A percentile compares a stretch with the other conserved stretches of the same genome.
These are phyloP conservation scores for Zostera marina DNA, from an alignment of 116 monocot genomes.

Conservation along the genomic window DNA sequence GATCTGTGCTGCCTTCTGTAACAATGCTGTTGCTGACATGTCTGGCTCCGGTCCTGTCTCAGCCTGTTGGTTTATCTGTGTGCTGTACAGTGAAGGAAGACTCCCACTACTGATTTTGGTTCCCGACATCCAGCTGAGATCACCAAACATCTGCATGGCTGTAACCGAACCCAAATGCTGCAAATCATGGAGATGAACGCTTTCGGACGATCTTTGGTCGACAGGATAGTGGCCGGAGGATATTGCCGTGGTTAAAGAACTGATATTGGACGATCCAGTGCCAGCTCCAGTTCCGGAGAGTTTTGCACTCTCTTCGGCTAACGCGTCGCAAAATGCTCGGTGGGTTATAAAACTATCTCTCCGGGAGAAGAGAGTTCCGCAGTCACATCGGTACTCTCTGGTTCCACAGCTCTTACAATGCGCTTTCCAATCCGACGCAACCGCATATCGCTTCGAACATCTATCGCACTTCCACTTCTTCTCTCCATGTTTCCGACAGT, in stretches of 20 bases:
- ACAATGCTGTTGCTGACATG: slow-evolving; percentile 19
- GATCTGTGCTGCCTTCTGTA: slow-evolving; percentile 14
- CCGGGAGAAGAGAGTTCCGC: slow-evolving; percentile 47
- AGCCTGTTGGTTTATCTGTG: slow-evolving; percentile 10
- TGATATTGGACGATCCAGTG: neutral
- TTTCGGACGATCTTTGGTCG: neutral
- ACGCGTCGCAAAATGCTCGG: slow-evolving; percentile 5
- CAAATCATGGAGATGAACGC: neutral
- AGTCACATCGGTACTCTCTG: slow-evolving; percentile 56
- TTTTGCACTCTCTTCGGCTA: slow-evolving; percentile 2
- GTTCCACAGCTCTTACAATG: slow-evolving; percentile 67
- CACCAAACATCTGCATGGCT: neutral
- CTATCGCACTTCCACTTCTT: slow-evolving; percentile 89
- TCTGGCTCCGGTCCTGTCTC: neutral
- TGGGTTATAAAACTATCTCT: slow-evolving; percentile 6
- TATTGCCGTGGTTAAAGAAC: neutral
- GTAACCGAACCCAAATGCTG: neutral
- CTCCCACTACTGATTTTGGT: slow-evolving; percentile 6
- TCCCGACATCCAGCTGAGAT: slow-evolving; percentile 26
- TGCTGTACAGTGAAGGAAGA: slow-evolving; percentile 33
- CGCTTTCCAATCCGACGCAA: slow-evolving; percentile 78
- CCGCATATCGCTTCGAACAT: slow-evolving; percentile 59
- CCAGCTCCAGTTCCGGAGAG: neutral
- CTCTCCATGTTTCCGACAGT: slow-evolving; percentile 72
- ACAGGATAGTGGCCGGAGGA: neutral